Conservation (phyloP, 2,329 filamentous ascomycete species). For the Xylaria arbuscula region DNA sequence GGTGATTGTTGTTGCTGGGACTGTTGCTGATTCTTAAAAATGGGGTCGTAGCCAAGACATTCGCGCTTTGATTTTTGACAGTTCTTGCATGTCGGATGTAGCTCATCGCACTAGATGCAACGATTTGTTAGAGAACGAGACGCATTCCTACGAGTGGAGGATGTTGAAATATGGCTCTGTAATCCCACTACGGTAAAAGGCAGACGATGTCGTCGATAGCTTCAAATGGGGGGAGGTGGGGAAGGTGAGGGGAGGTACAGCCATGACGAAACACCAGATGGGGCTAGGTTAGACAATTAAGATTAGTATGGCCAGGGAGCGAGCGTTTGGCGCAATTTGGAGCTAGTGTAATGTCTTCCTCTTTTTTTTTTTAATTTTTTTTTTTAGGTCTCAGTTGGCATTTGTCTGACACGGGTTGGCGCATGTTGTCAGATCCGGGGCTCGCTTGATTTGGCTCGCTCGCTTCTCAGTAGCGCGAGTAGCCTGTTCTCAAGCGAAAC, state of each 20-base stretch:
- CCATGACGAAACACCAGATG: constrained; percentile 33
- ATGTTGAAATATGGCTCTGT: constrained; percentile 3
- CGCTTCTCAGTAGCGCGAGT: constrained; percentile 53
- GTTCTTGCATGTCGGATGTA: constrained; percentile 89
- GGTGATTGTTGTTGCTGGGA: constrained; percentile 54
- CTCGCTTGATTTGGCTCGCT: constrained; percentile 43
- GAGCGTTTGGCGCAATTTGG: constrained; percentile 28
- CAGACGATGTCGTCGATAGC: constrained; percentile 29
- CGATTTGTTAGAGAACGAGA: constrained; percentile 24
- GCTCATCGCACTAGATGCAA: constrained; percentile 85
- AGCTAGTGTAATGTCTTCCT: constrained; percentile 23
- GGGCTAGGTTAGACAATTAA: constrained; percentile 35
- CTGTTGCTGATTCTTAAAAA: constrained; percentile 75
- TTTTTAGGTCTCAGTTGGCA: not conserved
- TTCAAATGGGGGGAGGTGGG: constrained; percentile 23
- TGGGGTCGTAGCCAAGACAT: constrained; percentile 86
- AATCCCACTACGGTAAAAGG: not conserved
- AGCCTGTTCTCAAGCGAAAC: constrained; percentile 52
- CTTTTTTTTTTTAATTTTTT: constrained; percentile 16
- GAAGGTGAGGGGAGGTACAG: constrained; percentile 19
- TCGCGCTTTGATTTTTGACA: constrained; percentile 91
- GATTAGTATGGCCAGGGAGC: constrained; percentile 4
- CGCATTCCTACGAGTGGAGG: constrained; percentile 13
- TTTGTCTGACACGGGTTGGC: constrained; percentile 40
- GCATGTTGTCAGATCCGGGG: constrained; percentile 35